A percentile compares a stretch with the other conserved stretches of the same genome.
Conservation (phyloP, 2,329 filamentous ascomycete species). For the Neobulgaria alba region DNA sequence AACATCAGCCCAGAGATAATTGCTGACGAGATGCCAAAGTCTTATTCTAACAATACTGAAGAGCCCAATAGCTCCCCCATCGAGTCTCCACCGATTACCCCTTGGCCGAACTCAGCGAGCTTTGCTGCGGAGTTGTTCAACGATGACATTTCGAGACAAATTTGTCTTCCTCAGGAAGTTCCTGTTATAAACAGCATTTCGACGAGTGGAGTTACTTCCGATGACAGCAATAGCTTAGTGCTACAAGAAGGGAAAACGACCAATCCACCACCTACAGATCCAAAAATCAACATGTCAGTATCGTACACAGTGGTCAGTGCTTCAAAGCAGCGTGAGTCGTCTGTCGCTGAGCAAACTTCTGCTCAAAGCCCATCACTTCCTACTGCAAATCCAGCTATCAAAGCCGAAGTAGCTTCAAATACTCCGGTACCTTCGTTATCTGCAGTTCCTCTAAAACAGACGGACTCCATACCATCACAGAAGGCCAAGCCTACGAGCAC, state of each 20-base stretch:
- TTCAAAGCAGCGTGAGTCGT: no score
- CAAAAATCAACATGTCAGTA: not conserved
- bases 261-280: not conserved
- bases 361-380: not conserved
- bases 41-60: not conserved
- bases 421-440: conserved; percentile 7
- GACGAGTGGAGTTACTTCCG: not conserved
- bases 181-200: not conserved
- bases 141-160: not conserved
- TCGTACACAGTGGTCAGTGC: no score
- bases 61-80: not conserved
- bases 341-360: not conserved
- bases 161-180: not conserved
- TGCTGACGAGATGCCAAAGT: not conserved
- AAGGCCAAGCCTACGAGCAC: conserved; percentile 30
- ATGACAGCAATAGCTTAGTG: not conserved
- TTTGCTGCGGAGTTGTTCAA: no score
- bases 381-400: conserved; percentile 2
- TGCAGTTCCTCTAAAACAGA: conserved; percentile 10
- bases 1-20: not conserved
- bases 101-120: not conserved
- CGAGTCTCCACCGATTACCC: not conserved
- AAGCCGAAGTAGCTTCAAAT: conserved; percentile 7
- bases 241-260: not conserved
- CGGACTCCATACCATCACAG: conserved; percentile 13